Conservation (phyloP, 768 basidiomycete genomes). For the Strobilomyces confusus region DNA sequence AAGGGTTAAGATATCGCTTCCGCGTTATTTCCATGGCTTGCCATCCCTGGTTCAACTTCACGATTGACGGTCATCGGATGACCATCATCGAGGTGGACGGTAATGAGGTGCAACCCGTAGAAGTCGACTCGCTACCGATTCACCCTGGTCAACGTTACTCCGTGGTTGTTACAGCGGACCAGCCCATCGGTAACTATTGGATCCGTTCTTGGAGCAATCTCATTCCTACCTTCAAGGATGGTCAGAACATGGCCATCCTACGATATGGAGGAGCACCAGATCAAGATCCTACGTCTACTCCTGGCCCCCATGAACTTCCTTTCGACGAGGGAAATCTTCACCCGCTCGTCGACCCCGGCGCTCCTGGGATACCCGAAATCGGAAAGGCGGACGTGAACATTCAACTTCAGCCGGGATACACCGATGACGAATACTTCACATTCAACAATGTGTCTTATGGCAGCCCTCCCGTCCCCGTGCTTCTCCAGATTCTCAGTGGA, state of each 20-base stretch:
- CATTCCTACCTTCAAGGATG: slow-evolving; percentile 28
- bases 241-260: slow-evolving; percentile 48
- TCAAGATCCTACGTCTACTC: slow-evolving; percentile 43
- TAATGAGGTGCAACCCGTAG: not conserved
- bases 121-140: not conserved
- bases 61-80: too few species aligned
- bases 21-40: not conserved
- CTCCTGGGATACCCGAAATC: slow-evolving; percentile 36
- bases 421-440: slow-evolving; percentile 4
- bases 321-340: slow-evolving; percentile 41
- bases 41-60: slow-evolving; percentile 1
- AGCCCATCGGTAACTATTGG: not conserved
- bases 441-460: slow-evolving; percentile 31
- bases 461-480: slow-evolving; percentile 38
- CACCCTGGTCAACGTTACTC: slow-evolving; percentile 2
- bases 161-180: too few species aligned
- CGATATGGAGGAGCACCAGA: slow-evolving; percentile 43
- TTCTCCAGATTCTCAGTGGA: too few species aligned
- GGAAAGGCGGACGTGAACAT: slow-evolving; percentile 42
- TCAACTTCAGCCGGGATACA: slow-evolving; percentile 12
- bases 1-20: slow-evolving; percentile 1
- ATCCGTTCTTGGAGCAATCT: not conserved
- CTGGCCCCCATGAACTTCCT: slow-evolving; percentile 23
- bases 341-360: slow-evolving; percentile 28
- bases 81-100: slow-evolving; percentile 5